A percentile compares a stretch with the other conserved stretches of the same genome.
phyloP scores from a whole-genome alignment of 768 basidiomycete genomes.

The Lactarius pseudohatsudake region DNA sequence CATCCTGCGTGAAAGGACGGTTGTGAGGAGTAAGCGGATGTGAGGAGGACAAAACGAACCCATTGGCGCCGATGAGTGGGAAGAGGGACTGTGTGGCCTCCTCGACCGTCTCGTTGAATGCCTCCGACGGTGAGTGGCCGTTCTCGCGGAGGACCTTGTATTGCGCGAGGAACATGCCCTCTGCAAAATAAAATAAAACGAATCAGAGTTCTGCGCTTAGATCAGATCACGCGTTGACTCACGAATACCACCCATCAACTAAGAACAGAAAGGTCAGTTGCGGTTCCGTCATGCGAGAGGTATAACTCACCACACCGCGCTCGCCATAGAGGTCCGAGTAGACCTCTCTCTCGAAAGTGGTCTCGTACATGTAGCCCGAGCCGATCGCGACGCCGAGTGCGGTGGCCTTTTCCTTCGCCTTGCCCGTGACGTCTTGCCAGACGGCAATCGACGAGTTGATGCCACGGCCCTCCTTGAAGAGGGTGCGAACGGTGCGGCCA shows the following conservation, averaged over 20 bases:
- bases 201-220: conserved; percentile 16
- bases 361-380: conserved; percentile 98
- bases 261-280: conserved; percentile 35
- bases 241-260: conserved; percentile 98
- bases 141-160: conserved; percentile 97
- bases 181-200: conserved; percentile 39
- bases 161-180: conserved; percentile 99
- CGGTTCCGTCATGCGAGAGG: conserved; percentile 12
- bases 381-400: conserved; percentile 94
- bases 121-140: conserved; percentile 95
- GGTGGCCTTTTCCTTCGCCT: conserved; percentile 95
- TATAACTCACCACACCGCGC: conserved; percentile 88
- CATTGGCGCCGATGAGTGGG: conserved; percentile 93
- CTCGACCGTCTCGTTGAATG: conserved; percentile 99
- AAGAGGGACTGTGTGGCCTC: conserved; percentile 99
- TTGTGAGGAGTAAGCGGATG: not conserved
- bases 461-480: conserved; percentile 99
- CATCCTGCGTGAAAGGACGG: conserved; percentile 55
- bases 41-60: conserved; percentile 48
- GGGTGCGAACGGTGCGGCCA: conserved; percentile 96
- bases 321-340: conserved; percentile 99
- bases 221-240: conserved; percentile 36
- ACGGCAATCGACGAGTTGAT: conserved; percentile 96
- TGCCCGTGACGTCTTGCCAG: conserved; percentile 96
- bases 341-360: conserved; percentile 99